phyloP scores from a whole-genome alignment of 1,284 basidiomycete genomes.

The Leccinum brunneo-olivaceum region DNA sequence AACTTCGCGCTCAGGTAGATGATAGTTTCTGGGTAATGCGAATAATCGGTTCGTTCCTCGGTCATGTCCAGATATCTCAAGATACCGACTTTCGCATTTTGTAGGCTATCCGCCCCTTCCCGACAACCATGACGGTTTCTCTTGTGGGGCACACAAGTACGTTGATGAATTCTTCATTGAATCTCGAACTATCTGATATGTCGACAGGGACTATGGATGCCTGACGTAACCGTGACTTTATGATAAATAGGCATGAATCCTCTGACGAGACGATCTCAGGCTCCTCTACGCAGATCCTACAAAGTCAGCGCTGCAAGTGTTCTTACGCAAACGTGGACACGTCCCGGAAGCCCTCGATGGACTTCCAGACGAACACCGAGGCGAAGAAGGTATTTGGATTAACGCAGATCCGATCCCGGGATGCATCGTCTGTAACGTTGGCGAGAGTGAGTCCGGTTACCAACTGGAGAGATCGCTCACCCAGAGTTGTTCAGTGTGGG shows the following conservation, averaged over 20 bases:
- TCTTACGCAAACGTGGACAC: slow-evolving; percentile 43
- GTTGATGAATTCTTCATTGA: slow-evolving; percentile 7
- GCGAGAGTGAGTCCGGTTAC: slow-evolving; percentile 57
- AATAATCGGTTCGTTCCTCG: slow-evolving; percentile 51
- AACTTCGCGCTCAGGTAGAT: slow-evolving; percentile 59
- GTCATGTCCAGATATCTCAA: not conserved
- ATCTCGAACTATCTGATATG: slow-evolving; percentile 6
- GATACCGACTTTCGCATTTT: not conserved
- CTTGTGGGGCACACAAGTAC: slow-evolving; percentile 80
- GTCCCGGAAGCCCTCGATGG: slow-evolving; percentile 33
- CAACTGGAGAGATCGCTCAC: slow-evolving; percentile 2
- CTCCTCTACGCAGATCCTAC: slow-evolving; percentile 78
- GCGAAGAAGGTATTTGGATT: slow-evolving; percentile 65
- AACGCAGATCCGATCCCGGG: slow-evolving; percentile 72
- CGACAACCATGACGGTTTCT: slow-evolving; percentile 66
- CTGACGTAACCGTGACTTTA: slow-evolving; percentile 51
- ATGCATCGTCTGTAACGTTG: slow-evolving; percentile 77
- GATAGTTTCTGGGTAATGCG: slow-evolving; percentile 87
- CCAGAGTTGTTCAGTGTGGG: slow-evolving; percentile 59
- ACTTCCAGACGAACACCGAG: slow-evolving; percentile 43
- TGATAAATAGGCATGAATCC: not conserved
- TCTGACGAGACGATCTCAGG: slow-evolving; percentile 33
- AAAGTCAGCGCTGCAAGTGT: slow-evolving; percentile 74
- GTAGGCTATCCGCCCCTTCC: slow-evolving; percentile 82
- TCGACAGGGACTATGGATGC: slow-evolving; percentile 74